Evolutionary conservation across 2,329 filamentous ascomycete genomes (phyloP), one percentile per base, ranked within the genome.

Genomic region (Trichoderma koningiopsis): DNA sequence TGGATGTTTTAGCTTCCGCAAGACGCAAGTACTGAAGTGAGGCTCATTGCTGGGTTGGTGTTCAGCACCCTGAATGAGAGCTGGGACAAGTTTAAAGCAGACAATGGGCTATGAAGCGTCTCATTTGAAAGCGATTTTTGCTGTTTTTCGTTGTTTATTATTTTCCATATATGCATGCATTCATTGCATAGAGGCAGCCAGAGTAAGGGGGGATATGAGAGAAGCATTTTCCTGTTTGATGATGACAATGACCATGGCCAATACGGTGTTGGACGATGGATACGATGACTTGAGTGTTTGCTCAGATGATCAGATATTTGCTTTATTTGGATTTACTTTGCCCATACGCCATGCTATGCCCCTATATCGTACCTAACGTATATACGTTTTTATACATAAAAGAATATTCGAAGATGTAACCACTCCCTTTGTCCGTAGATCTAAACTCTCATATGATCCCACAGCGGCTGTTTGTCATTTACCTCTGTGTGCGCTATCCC

Each of bases 81-180:
- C 70, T 91, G 89, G 89, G 89, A 91, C 77, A 90, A 90, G 77
- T 92, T 92, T 77, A 91, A 91, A 79, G 81, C 84, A 49, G 88
- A 91, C 74, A 92, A 92, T 75, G 87, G 87, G 52, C 81, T 91
- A 78, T 91, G 78, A 73, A 43, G 53, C n/a, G 31, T 37, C 37
- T 43, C 40, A 27, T 35, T 43, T 29, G 57, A 43, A 24, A 29
- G 35, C 57, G n/a, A 19, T 59, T 43, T 31, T 33, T 33, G 24
- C 27, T 16, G 24, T 35, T 58, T 58, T n/a, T 3, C 3, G n/a
- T 58, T 58, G 22, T 24, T 35, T 6, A 5, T 58, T 16, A 6
- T n/a, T 16, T 37, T n/a, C 16, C 24, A 10, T 22, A 2, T 55
- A 37, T 33, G 33, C 37, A 47, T 53, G 40, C 43, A 53, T 13